A percentile compares a stretch with the other conserved stretches of the same genome.
Evolutionary conservation across 768 basidiomycete genomes (phyloP).

Genomic region (Phylloporus scabripes): DNA sequence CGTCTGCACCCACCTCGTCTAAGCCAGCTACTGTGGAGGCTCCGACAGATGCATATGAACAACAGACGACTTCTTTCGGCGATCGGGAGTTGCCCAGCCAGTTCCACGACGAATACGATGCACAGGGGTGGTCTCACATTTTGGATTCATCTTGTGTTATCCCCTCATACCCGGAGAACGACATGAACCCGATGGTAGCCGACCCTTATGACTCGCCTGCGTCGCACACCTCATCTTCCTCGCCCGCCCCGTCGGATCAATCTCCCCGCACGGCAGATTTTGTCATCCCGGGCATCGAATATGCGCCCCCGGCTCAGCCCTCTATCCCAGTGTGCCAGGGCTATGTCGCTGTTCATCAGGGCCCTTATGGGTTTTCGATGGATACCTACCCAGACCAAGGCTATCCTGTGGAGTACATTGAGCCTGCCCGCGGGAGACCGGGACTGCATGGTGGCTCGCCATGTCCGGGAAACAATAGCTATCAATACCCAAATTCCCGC

Average conservation of each 20-base stretch:
- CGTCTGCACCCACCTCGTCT: constrained; percentile 3
- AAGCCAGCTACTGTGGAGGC: constrained; percentile 9
- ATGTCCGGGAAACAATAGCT: constrained; percentile 12
- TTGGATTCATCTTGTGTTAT: constrained; percentile 9
- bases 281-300: constrained; percentile 1
- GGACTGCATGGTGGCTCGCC: constrained; percentile 10
- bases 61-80: neutral
- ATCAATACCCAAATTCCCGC: constrained; percentile 5
- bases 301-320: constrained; percentile 1
- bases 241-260: constrained; percentile 22
- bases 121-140: constrained; percentile 16
- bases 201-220: constrained; percentile 21
- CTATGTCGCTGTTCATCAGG: constrained; percentile 9
- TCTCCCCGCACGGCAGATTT: constrained; percentile 14
- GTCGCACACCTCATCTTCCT: constrained; percentile 21
- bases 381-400: constrained; percentile 9
- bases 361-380: constrained; percentile 9
- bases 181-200: constrained; percentile 6
- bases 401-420: constrained; percentile 8
- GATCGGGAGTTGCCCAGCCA: constrained; percentile 9
- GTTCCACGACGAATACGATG: constrained; percentile 9
- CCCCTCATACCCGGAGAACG: constrained; percentile 13
- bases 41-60: constrained; percentile 8
- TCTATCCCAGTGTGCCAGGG: constrained; percentile 1
- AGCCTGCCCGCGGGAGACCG: constrained; percentile 5